Evolutionary conservation across 2,329 filamentous ascomycete species (phyloP).

Genomic region (Huntiella moniliformis): DNA sequence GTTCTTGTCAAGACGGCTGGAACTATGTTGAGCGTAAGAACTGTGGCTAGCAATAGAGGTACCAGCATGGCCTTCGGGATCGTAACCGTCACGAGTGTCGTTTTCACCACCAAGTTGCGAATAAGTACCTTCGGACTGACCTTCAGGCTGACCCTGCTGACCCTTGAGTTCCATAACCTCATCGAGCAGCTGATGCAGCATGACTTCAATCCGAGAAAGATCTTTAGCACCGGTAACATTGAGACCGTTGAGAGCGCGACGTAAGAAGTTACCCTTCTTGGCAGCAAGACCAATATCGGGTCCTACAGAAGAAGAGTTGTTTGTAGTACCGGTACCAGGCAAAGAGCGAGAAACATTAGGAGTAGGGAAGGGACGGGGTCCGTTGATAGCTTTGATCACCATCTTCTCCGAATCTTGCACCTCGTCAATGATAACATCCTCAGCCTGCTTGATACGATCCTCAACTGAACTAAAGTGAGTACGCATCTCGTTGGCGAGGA

Average conservation of each 20-base stretch:
- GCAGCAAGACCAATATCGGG: slow-evolving; percentile 38
- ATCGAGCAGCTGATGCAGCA: slow-evolving; percentile 77
- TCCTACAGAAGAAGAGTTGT: slow-evolving; percentile 14
- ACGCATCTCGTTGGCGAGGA: slow-evolving; percentile 90
- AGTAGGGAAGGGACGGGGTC: slow-evolving; percentile 55
- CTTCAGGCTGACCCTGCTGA: slow-evolving; percentile 23
- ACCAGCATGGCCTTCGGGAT: slow-evolving; percentile 21
- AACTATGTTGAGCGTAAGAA: slow-evolving; percentile 6
- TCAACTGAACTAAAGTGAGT: slow-evolving; percentile 93
- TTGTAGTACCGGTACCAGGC: slow-evolving; percentile 20
- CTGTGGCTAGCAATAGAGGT: slow-evolving; percentile 32
- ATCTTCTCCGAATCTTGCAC: slow-evolving; percentile 80
- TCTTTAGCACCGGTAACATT: slow-evolving; percentile 78
- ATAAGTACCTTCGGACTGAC: slow-evolving; percentile 42
- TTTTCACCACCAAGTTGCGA: slow-evolving; percentile 56
- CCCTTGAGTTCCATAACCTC: slow-evolving; percentile 75
- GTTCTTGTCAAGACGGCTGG: slow-evolving; percentile 30
- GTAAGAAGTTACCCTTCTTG: slow-evolving; percentile 89
- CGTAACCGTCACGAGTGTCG: slow-evolving; percentile 57
- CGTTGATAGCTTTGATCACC: slow-evolving; percentile 62
- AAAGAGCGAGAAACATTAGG: slow-evolving; percentile 31
- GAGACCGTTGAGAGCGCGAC: slow-evolving; percentile 77
- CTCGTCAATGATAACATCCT: slow-evolving; percentile 70
- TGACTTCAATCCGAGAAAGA: slow-evolving; percentile 70
- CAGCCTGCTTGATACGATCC: slow-evolving; percentile 74